phyloP scores from a whole-genome alignment of 2,329 filamentous ascomycete genomes.

The Neobulgaria alba region DNA sequence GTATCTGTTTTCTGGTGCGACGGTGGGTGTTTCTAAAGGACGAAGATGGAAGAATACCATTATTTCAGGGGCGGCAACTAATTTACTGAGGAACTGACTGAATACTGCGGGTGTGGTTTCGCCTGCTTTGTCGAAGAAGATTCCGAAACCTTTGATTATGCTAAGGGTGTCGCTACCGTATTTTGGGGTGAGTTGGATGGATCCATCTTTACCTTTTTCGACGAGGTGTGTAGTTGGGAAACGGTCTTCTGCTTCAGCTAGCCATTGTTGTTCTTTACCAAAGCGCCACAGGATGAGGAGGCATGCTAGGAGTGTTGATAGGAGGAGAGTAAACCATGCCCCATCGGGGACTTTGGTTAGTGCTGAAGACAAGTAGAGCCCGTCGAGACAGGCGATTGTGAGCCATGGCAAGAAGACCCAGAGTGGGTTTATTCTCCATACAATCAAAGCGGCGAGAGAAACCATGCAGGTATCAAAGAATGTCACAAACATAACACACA shows the following conservation, averaged over 20 bases:
- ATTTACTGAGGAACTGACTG: slow-evolving; percentile 64
- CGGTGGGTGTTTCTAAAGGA: slow-evolving; percentile 49
- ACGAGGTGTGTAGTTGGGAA: slow-evolving; percentile 41
- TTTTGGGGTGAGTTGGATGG: slow-evolving; percentile 31
- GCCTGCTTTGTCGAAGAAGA: slow-evolving; percentile 73
- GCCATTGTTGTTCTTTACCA: slow-evolving; percentile 71
- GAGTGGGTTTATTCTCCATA: slow-evolving; percentile 44
- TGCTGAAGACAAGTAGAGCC: slow-evolving; percentile 59
- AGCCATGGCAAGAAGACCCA: slow-evolving; percentile 55
- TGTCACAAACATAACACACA: slow-evolving; percentile 72
- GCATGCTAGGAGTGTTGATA: slow-evolving; percentile 50
- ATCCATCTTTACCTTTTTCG: slow-evolving; percentile 28
- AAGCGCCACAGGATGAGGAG: slow-evolving; percentile 69
- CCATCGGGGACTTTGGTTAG: slow-evolving; percentile 66
- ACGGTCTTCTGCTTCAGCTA: slow-evolving; percentile 55
- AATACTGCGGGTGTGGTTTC: slow-evolving; percentile 57
- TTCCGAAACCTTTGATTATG: slow-evolving; percentile 50
- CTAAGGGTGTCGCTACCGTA: slow-evolving; percentile 35
- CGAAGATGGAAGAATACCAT: slow-evolving; percentile 64
- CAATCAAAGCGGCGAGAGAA: slow-evolving; percentile 58
- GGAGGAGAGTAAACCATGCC: slow-evolving; percentile 67
- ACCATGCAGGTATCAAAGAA: slow-evolving; percentile 72
- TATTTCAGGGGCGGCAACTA: slow-evolving; percentile 52
- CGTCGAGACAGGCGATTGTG: slow-evolving; percentile 55
- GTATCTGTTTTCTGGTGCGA: slow-evolving; percentile 39